These are phyloP conservation scores for Fusarium sp. DNA, from an alignment of 2,329 filamentous ascomycete genomes.

Conservation along the genomic window DNA sequence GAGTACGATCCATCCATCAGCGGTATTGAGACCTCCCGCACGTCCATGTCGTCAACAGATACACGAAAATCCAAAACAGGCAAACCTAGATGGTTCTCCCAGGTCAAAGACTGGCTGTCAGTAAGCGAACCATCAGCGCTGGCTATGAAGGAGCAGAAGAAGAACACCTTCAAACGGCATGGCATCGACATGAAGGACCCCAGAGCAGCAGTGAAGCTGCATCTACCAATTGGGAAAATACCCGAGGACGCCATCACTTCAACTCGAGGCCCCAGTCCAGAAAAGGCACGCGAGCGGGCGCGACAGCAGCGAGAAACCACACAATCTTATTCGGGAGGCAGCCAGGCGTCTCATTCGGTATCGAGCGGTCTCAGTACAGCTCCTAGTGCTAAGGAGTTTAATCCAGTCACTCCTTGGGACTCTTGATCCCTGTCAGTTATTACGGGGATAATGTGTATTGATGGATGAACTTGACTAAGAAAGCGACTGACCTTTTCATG, in stretches of 20 bases:
- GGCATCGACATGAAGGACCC: constrained; percentile 58
- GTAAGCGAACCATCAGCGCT: constrained; percentile 62
- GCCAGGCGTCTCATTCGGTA: constrained; percentile 47
- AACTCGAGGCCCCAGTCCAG: constrained; percentile 58
- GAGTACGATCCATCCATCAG: constrained; percentile 42
- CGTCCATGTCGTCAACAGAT: constrained; percentile 21
- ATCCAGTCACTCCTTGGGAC: constrained; percentile 51
- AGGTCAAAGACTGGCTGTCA: constrained; percentile 61
- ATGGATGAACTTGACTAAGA: constrained; percentile 3
- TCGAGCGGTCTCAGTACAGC: constrained; percentile 52
- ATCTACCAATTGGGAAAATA: constrained; percentile 58
- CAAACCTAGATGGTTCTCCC: constrained; percentile 53
- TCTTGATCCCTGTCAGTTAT: constrained; percentile 15
- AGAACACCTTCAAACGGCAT: constrained; percentile 56
- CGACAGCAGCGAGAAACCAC: constrained; percentile 48
- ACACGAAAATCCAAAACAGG: constrained; percentile 44
- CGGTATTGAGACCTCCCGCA: constrained; percentile 33
- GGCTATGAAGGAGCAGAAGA: constrained; percentile 60
- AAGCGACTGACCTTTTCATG: neutral
- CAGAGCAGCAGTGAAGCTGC: constrained; percentile 57
- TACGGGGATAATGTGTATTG: constrained; percentile 15
- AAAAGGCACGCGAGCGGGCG: constrained; percentile 55
- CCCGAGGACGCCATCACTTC: constrained; percentile 60
- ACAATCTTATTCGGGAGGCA: constrained; percentile 44
- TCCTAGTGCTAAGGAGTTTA: constrained; percentile 47